Evolutionary conservation across 306 rosid species (phyloP), one percentile per base, ranked within the genome.

Genomic region (Quercus ilex): DNA sequence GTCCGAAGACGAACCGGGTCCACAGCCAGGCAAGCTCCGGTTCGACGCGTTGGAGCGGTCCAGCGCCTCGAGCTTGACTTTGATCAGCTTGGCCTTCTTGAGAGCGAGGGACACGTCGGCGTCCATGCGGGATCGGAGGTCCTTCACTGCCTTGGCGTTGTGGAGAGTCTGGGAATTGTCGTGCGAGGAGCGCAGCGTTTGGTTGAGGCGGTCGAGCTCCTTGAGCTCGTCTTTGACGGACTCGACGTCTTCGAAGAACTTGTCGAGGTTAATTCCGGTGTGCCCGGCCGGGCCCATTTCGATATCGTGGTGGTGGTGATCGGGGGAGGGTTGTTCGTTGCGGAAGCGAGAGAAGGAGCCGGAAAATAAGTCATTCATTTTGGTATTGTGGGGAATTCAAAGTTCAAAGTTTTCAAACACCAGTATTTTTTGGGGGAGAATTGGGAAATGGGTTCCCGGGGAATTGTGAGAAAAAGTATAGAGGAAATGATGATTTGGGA

Each of bases 1-100:
- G 78, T 95, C 99, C 1, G 99, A 89, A 0, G 99, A 95, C 0
- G 99, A 91, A 0, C 99, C 99, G 9, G 98, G 97, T 11, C 99
- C 99, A 67, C 98, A 95, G 0, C 96, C 96, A 0, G 92, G 94
- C 5, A 89, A 26, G 76, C 89, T 89, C 73, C 98, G 90, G 64
- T 93, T 92, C 1, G 98, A 95, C 4, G 97, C 98, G 87, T 95
- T 95, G 78, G 98, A 83, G 6, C 98, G 91, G 78, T 95, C 99
- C 2, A 95, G 86, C 0, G 96, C 93, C 84, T 95, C 99, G 15
- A 92, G 86, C n/a, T 91, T 91, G 56, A 91, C 87, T 85, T 95
- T 95, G 71, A 95, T 69, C 4, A 91, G 81, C 86, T 95, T 95
- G 17, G 98, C 99, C 73, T 92, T 95, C 86, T 95, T 95, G 3